These are phyloP conservation scores for Xylaria sp. DNA, from an alignment of 2,329 filamentous ascomycete genomes.

Conservation along the genomic window DNA sequence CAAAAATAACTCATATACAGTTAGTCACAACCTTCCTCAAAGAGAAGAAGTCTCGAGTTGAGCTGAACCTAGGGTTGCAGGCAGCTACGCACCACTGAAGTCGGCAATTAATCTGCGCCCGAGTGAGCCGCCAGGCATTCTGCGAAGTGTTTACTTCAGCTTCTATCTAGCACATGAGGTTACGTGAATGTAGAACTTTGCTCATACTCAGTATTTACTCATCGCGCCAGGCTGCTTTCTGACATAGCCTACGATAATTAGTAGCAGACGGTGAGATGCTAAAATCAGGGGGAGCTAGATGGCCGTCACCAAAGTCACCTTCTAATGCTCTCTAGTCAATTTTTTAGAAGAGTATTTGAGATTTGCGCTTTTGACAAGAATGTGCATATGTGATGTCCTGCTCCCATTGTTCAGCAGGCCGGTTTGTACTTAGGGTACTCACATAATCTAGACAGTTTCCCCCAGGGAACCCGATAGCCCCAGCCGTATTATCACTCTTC, in stretches of 20 bases:
- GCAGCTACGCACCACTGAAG: background rate
- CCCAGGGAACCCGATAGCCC: no score
- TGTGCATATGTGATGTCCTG: background rate
- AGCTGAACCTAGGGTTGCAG: background rate
- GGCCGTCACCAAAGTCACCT: background rate
- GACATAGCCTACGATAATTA: background rate
- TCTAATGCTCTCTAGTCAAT: no score
- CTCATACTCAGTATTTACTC: background rate
- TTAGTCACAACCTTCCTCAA: background rate
- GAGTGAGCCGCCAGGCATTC: background rate
- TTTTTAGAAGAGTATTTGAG: background rate
- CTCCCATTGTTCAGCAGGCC: no score
- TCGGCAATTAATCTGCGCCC: constrained; percentile 14
- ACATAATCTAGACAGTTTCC: no score
- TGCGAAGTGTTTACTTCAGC: background rate
- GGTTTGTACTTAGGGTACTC: no score
- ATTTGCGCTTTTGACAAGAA: no score
- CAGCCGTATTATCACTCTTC: background rate
- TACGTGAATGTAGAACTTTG: background rate
- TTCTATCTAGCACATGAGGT: background rate
- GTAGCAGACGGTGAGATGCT: background rate
- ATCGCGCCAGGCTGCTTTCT: background rate
- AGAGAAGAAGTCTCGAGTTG: background rate
- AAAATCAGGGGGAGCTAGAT: background rate
- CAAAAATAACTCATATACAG: background rate